These are phyloP conservation scores for Pezicula neosporulosa DNA, from an alignment of 2,329 filamentous ascomycete species.

Conservation along the genomic window DNA sequence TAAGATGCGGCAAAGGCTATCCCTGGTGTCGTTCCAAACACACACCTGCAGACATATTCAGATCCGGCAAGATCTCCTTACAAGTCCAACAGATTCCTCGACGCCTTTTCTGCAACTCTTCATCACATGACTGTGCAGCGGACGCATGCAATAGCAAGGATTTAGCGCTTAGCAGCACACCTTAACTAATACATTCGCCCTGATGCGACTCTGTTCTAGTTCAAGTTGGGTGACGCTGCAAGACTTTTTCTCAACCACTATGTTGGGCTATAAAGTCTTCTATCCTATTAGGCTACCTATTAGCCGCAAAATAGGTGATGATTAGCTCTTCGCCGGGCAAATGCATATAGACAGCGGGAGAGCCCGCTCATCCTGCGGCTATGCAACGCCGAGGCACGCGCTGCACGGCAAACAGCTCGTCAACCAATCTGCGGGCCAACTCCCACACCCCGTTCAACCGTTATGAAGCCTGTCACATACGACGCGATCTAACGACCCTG, in stretches of 20 bases:
- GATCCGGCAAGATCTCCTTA: neutral
- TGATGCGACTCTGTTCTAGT: too few relatives aligned
- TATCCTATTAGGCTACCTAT: neutral
- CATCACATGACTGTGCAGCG: slow-evolving; percentile 2
- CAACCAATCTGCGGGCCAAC: neutral
- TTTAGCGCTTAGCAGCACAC: neutral
- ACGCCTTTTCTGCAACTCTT: neutral
- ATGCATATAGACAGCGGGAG: slow-evolving; percentile 1
- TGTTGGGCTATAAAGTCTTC: neutral
- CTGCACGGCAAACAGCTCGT: neutral
- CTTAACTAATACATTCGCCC: too few relatives aligned
- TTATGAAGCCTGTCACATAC: neutral
- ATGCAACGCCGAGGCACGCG: slow-evolving; percentile 1
- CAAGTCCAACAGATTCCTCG: neutral
- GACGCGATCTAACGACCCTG: neutral
- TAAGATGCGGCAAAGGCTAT: neutral
- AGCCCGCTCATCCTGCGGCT: slow-evolving; percentile 5
- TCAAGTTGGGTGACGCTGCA: too few relatives aligned
- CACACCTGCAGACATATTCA: neutral
- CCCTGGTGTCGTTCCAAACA: neutral
- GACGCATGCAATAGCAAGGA: slow-evolving; percentile 2
- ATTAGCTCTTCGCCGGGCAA: neutral
- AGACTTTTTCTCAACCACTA: too few relatives aligned
- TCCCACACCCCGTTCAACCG: neutral
- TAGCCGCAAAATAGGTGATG: neutral